Evolutionary conservation across 805 yeast genomes (phyloP), one percentile per base, ranked within the genome.

Genomic region (Saturnispora serradocipensis): DNA sequence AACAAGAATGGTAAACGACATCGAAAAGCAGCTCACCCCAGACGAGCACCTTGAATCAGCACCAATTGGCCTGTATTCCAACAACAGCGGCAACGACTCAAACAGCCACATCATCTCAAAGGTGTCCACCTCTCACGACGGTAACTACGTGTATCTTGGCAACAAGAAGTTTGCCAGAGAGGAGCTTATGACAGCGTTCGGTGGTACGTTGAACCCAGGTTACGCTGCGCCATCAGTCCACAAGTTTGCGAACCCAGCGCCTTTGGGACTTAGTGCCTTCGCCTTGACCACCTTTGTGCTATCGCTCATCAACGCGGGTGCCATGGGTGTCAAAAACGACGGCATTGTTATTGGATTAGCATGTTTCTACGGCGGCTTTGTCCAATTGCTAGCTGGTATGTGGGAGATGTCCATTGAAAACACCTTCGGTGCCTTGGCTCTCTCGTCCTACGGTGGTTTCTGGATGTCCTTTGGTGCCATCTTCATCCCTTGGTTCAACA

Each of bases 181-280:
- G 49, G 90, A 85, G 48, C 71, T 85, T 52, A 68, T 72, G 49
- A 67, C 67, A 25, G 91, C 91, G 2, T 85, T 85, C 57, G 96
- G 95, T 66, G 96, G 96, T 82, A 75, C 85, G 18, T 70, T 86
- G 64, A 81, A 82, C 58, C 88, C 93, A 28, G 91, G 87, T 73
- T 46, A 72, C 52, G 66, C 78, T 27, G 74, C 76, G 16, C 76
- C 79, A 5, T 76, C 90, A 15, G 63, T 69, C 7, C 81, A 82
- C 59, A 74, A 74, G 54, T 72, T 77, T 69, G 90, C 83, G 52
- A 84, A 84, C 60, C 90, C 91, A 28, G 85, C 85, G 45, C 89
- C 90, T 22, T 68, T 84, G 56, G 91, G 90, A 15, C 69, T 85
- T 53, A 77, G 81, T 28, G 86, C 84, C 25, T 84, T 84, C 67